phyloP scores from a whole-genome alignment of 2,329 filamentous ascomycete genomes.

The Cladosporium sp. region DNA sequence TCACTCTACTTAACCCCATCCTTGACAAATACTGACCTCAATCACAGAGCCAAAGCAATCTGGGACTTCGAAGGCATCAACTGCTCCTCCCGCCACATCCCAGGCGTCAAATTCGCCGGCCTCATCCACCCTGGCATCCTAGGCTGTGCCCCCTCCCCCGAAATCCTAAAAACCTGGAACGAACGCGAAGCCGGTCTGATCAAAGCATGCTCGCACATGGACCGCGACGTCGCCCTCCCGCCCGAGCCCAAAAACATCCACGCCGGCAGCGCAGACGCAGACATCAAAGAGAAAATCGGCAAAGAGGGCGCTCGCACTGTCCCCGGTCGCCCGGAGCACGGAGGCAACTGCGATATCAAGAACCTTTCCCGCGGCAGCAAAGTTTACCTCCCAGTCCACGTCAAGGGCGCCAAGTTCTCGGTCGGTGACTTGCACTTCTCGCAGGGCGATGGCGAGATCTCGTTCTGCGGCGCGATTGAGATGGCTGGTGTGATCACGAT shows the following conservation, averaged over 20 bases:
- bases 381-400: constrained; percentile 85
- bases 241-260: constrained; percentile 73
- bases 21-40: not conserved
- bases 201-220: constrained; percentile 63
- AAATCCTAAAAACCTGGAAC: constrained; percentile 82
- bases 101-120: constrained; percentile 79
- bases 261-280: constrained; percentile 62
- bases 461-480: constrained; percentile 76
- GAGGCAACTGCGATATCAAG: constrained; percentile 91
- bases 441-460: constrained; percentile 88
- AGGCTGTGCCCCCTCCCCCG: constrained; percentile 79
- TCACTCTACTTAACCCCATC: not conserved
- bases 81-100: constrained; percentile 83
- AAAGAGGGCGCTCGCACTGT: constrained; percentile 79
- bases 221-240: constrained; percentile 73
- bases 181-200: constrained; percentile 79
- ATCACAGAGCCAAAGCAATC: constrained; percentile 67
- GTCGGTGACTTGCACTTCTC: constrained; percentile 88
- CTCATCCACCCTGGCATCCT: constrained; percentile 91
- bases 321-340: constrained; percentile 80
- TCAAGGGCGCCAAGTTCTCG: constrained; percentile 82
- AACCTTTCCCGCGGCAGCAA: constrained; percentile 78
- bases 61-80: constrained; percentile 79
- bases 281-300: constrained; percentile 67
- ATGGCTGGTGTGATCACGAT: constrained; percentile 92